Conservation (phyloP, 805 yeast genomes). For the Komagataella phaffii region DNA sequence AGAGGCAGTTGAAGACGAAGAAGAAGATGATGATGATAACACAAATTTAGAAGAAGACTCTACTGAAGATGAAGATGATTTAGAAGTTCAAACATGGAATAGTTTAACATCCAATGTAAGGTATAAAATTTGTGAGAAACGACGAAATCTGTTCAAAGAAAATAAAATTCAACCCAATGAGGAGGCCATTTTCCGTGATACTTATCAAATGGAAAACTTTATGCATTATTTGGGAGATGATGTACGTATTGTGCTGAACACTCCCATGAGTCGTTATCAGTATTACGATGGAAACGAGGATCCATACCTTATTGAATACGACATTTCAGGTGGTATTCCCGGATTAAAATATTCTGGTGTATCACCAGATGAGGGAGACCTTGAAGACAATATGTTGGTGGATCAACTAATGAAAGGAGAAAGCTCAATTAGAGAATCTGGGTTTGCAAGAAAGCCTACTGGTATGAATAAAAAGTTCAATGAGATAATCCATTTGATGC, state of each 20-base stretch:
- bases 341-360: constrained; percentile 40
- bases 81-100: constrained; percentile 77
- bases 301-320: constrained; percentile 70
- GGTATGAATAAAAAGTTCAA: constrained; percentile 53
- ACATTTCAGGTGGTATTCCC: constrained; percentile 71
- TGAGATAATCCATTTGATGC: constrained; percentile 66
- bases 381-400: constrained; percentile 28
- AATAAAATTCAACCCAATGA: constrained; percentile 49
- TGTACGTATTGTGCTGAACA: constrained; percentile 14
- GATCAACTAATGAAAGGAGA: constrained; percentile 20
- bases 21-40: constrained; percentile 30
- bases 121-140: constrained; percentile 56
- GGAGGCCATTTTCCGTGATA: constrained; percentile 54
- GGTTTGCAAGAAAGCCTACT: constrained; percentile 19
- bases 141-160: constrained; percentile 55
- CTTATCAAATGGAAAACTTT: constrained; percentile 55
- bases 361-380: constrained; percentile 29
- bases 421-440: constrained; percentile 21
- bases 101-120: constrained; percentile 68
- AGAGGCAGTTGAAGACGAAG: constrained; percentile 14
- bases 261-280: constrained; percentile 8
- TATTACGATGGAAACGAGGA: constrained; percentile 41
- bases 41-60: constrained; percentile 27
- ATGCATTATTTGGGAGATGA: constrained; percentile 28
- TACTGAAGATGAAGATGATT: constrained; percentile 45